Percentiles rank a stretch among this genome's conserved stretches.
phyloP scores from a whole-genome alignment of 345 rosid species.

The Camelina hispida region DNA sequence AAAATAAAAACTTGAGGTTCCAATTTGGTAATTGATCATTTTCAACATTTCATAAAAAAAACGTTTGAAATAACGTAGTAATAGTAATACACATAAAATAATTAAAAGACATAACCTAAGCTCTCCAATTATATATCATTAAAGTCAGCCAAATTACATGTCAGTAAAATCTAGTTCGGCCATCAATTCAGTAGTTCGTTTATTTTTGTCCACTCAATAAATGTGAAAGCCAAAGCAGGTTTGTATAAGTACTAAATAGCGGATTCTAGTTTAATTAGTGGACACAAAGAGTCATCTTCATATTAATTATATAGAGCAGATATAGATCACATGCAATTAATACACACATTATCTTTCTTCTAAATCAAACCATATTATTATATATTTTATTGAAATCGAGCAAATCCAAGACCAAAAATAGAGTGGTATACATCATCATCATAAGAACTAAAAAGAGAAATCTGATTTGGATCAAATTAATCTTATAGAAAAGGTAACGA shows the following conservation, averaged over 20 bases:
- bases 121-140: background rate
- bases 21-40: too few relatives aligned
- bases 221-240: background rate
- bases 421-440: background rate
- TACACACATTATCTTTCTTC: slow-evolving; percentile 14
- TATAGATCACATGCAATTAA: slow-evolving; percentile 26
- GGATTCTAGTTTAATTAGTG: slow-evolving; percentile 8
- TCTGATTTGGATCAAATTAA: background rate
- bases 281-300: slow-evolving; percentile 11
- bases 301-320: background rate
- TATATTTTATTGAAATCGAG: too few relatives aligned
- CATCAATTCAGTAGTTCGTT: background rate
- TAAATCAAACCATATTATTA: background rate
- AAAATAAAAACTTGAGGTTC: too few relatives aligned
- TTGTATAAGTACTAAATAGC: background rate
- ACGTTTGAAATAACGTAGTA: too few relatives aligned
- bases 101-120: background rate
- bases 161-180: background rate
- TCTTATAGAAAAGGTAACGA: slow-evolving; percentile 14
- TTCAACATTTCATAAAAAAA: too few relatives aligned
- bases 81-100: too few relatives aligned
- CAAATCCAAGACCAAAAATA: too few relatives aligned
- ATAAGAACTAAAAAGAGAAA: slow-evolving; percentile 3
- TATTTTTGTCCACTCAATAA: background rate
- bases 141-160: background rate